Conservation (phyloP, 305 asterid genomes). For the Fraxinus paxiana region DNA sequence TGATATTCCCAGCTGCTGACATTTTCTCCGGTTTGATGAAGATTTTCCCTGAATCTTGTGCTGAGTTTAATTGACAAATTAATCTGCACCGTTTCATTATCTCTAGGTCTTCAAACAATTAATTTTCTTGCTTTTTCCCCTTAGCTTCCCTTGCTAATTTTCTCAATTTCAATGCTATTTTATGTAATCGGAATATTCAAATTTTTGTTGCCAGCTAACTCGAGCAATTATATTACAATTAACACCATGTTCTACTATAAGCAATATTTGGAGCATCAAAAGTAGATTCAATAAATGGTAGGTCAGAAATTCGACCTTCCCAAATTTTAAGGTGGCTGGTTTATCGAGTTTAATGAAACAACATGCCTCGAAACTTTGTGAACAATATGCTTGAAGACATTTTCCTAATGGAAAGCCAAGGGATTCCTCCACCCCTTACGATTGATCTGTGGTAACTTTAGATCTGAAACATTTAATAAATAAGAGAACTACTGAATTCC, state of each 20-base stretch:
- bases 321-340: neutral
- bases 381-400: neutral
- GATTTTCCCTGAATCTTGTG: neutral
- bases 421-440: neutral
- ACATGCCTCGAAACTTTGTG: neutral
- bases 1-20: neutral
- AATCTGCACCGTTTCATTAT: neutral
- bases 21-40: neutral
- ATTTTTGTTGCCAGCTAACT: neutral
- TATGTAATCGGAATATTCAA: neutral
- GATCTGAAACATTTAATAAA: neutral
- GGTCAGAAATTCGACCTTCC: neutral
- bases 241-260: neutral
- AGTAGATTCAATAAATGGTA: neutral
- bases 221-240: neutral
- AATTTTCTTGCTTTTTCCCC: neutral
- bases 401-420: neutral
- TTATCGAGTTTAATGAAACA: neutral
- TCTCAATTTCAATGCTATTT: neutral
- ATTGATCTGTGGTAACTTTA: neutral
- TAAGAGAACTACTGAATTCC: neutral
- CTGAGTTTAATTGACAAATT: neutral
- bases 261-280: neutral
- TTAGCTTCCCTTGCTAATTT: neutral
- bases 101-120: neutral